Percentiles rank a stretch among this genome's conserved stretches.
These are phyloP conservation scores for Talaromyces liani DNA, from an alignment of 495 filamentous ascomycete species.

Conservation along the genomic window DNA sequence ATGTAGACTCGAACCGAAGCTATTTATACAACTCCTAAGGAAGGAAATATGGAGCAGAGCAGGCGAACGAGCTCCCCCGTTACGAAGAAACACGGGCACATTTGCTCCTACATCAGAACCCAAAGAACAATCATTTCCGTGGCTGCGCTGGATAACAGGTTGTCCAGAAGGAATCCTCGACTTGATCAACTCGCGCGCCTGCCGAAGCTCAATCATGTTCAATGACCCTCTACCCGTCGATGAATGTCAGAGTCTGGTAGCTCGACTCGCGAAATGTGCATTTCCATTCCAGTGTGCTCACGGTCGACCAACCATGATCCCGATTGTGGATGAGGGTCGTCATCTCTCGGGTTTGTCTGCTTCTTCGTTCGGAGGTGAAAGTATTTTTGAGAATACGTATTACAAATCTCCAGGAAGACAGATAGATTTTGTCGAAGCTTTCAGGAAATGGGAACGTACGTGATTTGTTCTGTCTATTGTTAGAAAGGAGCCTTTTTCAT, in stretches of 20 bases:
- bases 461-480: not conserved
- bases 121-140: slow-evolving; percentile 18
- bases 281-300: slow-evolving; percentile 95
- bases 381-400: slow-evolving; percentile 7
- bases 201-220: slow-evolving; percentile 94
- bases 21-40: slow-evolving; percentile 64
- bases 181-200: slow-evolving; percentile 82
- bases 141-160: slow-evolving; percentile 51
- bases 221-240: slow-evolving; percentile 64
- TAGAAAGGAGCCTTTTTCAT: no score
- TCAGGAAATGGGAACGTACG: slow-evolving; percentile 9
- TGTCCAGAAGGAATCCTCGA: slow-evolving; percentile 79
- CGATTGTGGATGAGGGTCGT: slow-evolving; percentile 46
- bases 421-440: slow-evolving; percentile 15
- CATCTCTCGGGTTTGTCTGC: slow-evolving; percentile 6
- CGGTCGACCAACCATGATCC: slow-evolving; percentile 72
- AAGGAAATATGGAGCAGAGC: slow-evolving; percentile 56
- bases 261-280: slow-evolving; percentile 53
- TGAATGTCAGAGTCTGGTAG: slow-evolving; percentile 61
- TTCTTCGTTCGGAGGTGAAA: slow-evolving; percentile 10
- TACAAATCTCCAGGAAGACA: slow-evolving; percentile 7
- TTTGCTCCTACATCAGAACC: not conserved
- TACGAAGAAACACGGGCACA: not conserved
- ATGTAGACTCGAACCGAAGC: slow-evolving; percentile 60
- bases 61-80: not conserved